phyloP scores from a whole-genome alignment of 106 monocot species.

The Dendrobium chrysotoxum region DNA sequence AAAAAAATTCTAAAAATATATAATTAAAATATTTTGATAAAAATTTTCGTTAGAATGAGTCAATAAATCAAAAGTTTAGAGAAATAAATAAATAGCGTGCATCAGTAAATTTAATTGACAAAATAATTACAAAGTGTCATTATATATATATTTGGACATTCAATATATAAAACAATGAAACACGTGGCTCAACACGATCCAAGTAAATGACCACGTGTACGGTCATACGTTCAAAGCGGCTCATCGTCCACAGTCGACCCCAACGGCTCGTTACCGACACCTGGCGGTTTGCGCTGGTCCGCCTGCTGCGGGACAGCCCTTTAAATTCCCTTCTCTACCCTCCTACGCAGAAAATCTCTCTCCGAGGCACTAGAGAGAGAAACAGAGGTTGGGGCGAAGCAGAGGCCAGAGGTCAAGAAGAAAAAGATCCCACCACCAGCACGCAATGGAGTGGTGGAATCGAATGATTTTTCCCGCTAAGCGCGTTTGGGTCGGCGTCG shows the following conservation, averaged over 20 bases:
- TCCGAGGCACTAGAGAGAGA: background rate
- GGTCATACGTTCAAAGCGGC: background rate
- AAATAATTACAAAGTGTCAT: no score
- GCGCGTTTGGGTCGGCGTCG: conserved; percentile 43
- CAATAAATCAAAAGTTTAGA: no score
- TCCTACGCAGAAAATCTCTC: background rate
- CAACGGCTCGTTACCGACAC: background rate
- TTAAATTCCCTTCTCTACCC: background rate
- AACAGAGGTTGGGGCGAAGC: background rate
- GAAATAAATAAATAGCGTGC: no score
- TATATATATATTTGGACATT: no score
- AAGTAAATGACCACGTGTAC: background rate
- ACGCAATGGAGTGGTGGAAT: conserved; percentile 54
- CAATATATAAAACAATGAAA: background rate
- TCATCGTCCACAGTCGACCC: background rate
- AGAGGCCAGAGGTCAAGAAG: background rate
- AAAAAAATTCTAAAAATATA: no score
- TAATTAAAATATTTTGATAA: no score
- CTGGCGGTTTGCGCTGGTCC: background rate
- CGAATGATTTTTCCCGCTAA: conserved; percentile 31
- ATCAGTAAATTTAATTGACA: no score
- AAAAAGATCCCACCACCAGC: background rate
- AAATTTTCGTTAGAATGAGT: no score
- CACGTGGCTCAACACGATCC: background rate
- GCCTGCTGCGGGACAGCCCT: background rate